phyloP scores from a whole-genome alignment of 139 green algal species.

The Pseudopediastrum boryanum region DNA sequence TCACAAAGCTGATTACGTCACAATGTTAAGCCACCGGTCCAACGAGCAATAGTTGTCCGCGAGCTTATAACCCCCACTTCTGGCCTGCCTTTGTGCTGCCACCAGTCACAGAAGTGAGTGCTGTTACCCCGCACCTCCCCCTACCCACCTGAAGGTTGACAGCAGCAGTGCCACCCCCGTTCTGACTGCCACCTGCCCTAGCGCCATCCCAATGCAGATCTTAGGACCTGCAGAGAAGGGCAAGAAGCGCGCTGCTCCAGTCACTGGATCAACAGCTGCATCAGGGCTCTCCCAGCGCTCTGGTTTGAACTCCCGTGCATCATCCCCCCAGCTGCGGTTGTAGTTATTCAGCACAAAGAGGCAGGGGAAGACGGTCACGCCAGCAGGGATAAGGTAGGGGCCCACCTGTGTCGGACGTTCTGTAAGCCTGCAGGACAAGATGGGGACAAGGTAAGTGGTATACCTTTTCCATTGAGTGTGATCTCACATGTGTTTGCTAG shows the following conservation, averaged over 20 bases:
- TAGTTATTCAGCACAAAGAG: constrained; percentile 38
- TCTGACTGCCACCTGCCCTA: constrained; percentile 21
- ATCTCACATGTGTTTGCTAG: too few species aligned
- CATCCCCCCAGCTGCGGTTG: constrained; percentile 1
- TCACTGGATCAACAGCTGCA: constrained; percentile 12
- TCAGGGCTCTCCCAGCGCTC: constrained; percentile 15
- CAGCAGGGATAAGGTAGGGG: constrained; percentile 4
- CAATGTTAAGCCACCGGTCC: background rate
- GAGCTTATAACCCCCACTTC: too few species aligned
- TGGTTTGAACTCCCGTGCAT: constrained; percentile 19
- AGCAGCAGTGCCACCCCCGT: constrained; percentile 24
- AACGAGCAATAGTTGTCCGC: too few species aligned
- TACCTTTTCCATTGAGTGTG: too few species aligned
- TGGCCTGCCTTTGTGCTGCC: background rate
- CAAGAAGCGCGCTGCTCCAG: constrained; percentile 11
- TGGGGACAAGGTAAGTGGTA: too few species aligned
- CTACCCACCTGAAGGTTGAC: constrained; percentile 19
- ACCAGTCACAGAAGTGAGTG: background rate
- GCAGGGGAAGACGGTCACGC: constrained; percentile 21
- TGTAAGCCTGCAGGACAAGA: constrained; percentile 21
- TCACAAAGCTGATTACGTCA: background rate
- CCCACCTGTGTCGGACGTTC: constrained; percentile 22
- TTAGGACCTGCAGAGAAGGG: constrained; percentile 14
- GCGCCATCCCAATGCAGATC: constrained; percentile 25
- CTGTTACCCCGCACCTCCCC: background rate